These are phyloP conservation scores for Mortierella claussenii DNA, from an alignment of 192 early-diverging fungal genomes.

Conservation along the genomic window DNA sequence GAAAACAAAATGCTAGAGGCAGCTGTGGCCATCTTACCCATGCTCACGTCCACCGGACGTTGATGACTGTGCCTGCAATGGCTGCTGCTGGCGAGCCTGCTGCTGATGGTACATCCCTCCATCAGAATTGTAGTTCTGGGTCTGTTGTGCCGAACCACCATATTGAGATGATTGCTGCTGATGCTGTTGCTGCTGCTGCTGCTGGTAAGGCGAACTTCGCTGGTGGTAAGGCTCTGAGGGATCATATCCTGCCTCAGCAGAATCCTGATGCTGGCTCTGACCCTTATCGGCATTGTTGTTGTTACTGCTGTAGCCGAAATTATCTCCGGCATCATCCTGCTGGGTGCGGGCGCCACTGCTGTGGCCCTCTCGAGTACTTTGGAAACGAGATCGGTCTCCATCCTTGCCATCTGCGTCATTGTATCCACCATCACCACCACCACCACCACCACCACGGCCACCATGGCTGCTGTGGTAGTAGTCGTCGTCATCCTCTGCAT, in stretches of 20 bases:
- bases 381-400: constrained; percentile 19
- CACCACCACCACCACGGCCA: constrained; percentile 13
- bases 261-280: not conserved
- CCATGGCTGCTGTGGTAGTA: constrained; percentile 25
- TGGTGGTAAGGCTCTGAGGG: constrained; percentile 27
- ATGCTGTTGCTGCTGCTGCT: constrained; percentile 18
- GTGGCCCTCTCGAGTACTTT: constrained; percentile 8
- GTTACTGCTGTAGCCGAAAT: not conserved
- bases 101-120: constrained; percentile 7
- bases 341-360: not conserved
- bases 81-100: constrained; percentile 5
- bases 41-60: constrained; percentile 27
- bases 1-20: no score
- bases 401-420: constrained; percentile 14
- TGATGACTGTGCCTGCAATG: constrained; percentile 10
- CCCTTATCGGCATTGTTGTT: no score
- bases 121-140: constrained; percentile 3
- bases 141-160: not conserved
- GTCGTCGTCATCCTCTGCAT: constrained; percentile 45
- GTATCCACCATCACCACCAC: constrained; percentile 10
- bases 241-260: constrained; percentile 23
- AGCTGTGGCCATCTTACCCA: constrained; percentile 33
- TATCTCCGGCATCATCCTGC: not conserved
- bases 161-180: constrained; percentile 10
- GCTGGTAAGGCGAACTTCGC: constrained; percentile 8